Evolutionary conservation across 202 grass and related monocot species (phyloP), one percentile per base, ranked within the genome.

Genomic region (Carex arenaria): DNA sequence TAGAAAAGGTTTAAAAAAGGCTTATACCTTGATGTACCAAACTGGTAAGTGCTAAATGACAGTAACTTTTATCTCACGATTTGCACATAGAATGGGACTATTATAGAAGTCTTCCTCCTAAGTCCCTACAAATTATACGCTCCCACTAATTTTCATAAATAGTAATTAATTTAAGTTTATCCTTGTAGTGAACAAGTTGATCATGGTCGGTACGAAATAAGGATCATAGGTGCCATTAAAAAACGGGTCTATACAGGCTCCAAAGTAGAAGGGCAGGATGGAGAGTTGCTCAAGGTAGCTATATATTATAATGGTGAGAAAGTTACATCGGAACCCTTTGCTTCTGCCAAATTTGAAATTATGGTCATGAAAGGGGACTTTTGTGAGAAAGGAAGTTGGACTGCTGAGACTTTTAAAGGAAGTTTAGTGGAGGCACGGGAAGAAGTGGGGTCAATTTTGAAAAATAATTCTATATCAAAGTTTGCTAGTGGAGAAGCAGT

Each of bases 321-420:
- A 80, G 3, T 80, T 63, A 80, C 55, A 45, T 80, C 56, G 4
- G 54, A 10, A 22, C 31, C 53, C 31, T 22, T 59, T 11, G 77
- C 56, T 80, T 80, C 77, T 20, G 77, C 77, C 30, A 80, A 63
- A 61, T 42, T 80, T 61, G 32, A 80, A 61, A 14, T 80, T 80
- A 23, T 64, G 77, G 14, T 61, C 7, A 3, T 80, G 63, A 18
- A 63, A 13, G 32, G 56, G 22, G 22, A 32, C 53, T 64, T 80
- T 26, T 22, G 56, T 80, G 55, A 9, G 26, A 80, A 55, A 40
- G 54, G 26, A 80, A 23, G 59, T 60, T 80, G 56, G 77, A 80
- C 0, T 63, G 4, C 20, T 42, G 56, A 63, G 22, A 20, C 4
- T 20, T 80, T 80, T 20, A 3, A 80, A 36, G 10, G 1, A 57